Base-by-base conservation (phyloP, 2,329 filamentous ascomycete genomes). In the Fusarium coicis region DNA sequence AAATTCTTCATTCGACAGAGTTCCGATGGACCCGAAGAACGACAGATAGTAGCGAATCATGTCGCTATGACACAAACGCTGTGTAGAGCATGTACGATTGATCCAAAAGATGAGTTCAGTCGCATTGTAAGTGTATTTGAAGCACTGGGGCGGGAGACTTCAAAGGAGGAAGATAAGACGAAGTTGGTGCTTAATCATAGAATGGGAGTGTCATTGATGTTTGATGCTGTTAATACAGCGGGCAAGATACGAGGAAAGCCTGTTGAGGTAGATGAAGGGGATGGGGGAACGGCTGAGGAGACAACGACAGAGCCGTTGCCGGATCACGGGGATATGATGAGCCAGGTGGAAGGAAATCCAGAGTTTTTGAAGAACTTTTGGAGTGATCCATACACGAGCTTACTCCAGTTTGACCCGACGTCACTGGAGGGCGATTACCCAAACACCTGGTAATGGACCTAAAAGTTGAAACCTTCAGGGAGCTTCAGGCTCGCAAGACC, bases 401-500 rank as follows among this genome's bases (percentile, higher is more conserved):
- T 73, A 8, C 30, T 75, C 2, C 62, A 67, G 4, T 53, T 73
- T 7, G 72, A 75, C 15, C 39, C 63, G 1, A 30, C 49, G 1
- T 66, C 68, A 14, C 10, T 52, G 5, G 40, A 47, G 16, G 19
- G 56, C 2, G 54, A 74, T 5, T 63, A 66, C 7, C 28, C 44
- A 21, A 10, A 34, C 0, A n/a, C 40, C 8, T 55, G 58, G 57
- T 37, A 32, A 30, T 26, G 4, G 7, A 30, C 1, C 19, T 23
- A 46, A 4, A 44, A 7, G 9, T 15, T 32, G 14, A n/a, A 37
- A 1, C 4, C 18, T 14, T 32, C 21, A 10, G 70, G 57, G 3
- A 76, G 19, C 16, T 53, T 62, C 3, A 76, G 21, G 5, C 57
- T 73, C 0, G 72, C 67, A 26, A 76, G 59, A 0, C 74, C 74